Evolutionary conservation across 352 stramenopile genomes (phyloP), one percentile per base, ranked within the genome.

Genomic region (Pythium diclinum): DNA sequence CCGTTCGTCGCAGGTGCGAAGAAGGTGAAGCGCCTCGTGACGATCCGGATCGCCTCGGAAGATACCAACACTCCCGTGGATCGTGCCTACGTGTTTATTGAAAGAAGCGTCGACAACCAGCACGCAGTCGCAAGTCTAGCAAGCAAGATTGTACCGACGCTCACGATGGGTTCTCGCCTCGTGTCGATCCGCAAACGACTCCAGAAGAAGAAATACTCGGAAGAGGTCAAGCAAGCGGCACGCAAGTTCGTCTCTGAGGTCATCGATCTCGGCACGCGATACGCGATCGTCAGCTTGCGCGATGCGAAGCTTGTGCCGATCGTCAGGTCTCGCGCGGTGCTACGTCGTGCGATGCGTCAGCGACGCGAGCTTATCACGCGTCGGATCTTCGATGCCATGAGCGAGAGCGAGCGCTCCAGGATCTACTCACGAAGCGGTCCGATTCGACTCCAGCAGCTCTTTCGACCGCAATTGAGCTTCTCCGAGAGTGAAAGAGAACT

Each of bases 91-190:
- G 68, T 90, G 8, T 88, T 90, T 38, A 68, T 90, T 30, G 79
- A 89, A 38, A 79, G 76, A 33, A 85, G 79, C 25, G 23, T 86
- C 10, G 67, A 81, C 52, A 77, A 79, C 38, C 63, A 73, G 19
- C 68, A 67, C 3, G 44, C 80, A 0, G 65, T 71, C 30, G 74
- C 78, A 3, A 87, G 72, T 53, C 59, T 90, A 13, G 75, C 78
- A 0, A 88, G 84, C 47, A 85, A 80, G 30, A 77, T 90, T 19
- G 76, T 90, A 1, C 78, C 81, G 0, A 87, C 79, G 6, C 63
- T 90, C 0, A 87, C 78, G 23, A 88, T 90, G 76, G 79, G 79
- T 8, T 88, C 81, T 34, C 61, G 76, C 0, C 64, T 90, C 0
- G 74, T 90, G 36, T 87, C 79, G 2, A 88, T 90, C 63, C 79